Percentiles rank a stretch among this genome's conserved stretches.
Conservation (phyloP, 768 basidiomycete genomes). For the Saitozyma podzolica region DNA sequence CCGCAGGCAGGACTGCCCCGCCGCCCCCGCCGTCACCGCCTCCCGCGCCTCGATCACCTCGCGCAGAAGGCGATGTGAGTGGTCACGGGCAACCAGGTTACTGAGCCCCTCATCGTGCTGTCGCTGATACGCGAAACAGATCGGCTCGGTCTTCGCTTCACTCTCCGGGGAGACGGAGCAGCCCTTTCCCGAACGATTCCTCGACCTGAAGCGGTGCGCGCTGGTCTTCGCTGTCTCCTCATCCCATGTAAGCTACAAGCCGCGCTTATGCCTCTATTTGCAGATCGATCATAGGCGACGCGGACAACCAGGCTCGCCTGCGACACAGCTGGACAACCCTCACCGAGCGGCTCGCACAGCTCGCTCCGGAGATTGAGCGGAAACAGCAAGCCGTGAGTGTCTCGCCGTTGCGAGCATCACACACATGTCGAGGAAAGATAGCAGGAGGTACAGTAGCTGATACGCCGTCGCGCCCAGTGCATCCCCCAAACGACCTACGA, state of each 20-base stretch:
- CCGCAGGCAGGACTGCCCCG: neutral
- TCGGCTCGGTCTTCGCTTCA: constrained; percentile 59
- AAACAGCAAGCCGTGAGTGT: constrained; percentile 57
- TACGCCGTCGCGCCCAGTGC: constrained; percentile 34
- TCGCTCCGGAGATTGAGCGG: constrained; percentile 58
- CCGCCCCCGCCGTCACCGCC: neutral
- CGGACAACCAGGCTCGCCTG: constrained; percentile 29
- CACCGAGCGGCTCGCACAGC: constrained; percentile 27
- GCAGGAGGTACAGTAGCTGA: no score
- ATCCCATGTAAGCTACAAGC: neutral
- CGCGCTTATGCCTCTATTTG: neutral
- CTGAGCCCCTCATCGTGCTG: no score
- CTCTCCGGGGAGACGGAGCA: constrained; percentile 54
- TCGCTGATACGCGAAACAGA: constrained; percentile 32
- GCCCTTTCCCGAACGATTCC: constrained; percentile 62
- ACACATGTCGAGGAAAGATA: no score
- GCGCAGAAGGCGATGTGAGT: constrained; percentile 17
- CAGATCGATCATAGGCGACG: constrained; percentile 33
- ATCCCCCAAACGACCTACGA: constrained; percentile 56
- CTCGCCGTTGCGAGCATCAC: neutral
- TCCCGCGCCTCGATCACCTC: neutral
- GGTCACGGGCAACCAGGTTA: no score
- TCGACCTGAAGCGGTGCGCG: constrained; percentile 59
- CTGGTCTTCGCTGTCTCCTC: neutral
- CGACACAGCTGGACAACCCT: constrained; percentile 32